A percentile compares a stretch with the other conserved stretches of the same genome.
Conservation (phyloP, 306 rosid genomes). For the Alnus glutinosa region DNA sequence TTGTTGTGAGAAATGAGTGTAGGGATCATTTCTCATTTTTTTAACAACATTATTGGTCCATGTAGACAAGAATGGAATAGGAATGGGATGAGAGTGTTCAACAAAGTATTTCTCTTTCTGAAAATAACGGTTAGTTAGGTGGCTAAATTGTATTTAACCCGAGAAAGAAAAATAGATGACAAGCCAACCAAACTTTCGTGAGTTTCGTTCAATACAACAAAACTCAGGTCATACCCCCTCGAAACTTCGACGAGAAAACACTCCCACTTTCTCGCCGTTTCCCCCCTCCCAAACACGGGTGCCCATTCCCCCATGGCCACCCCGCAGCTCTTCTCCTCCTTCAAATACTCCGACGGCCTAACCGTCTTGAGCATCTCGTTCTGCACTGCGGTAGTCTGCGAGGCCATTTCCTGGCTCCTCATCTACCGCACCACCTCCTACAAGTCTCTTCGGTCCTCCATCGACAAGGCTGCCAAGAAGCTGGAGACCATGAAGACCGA, state of each 20-base stretch:
- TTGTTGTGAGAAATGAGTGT: too few relatives aligned
- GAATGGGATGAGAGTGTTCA: too few relatives aligned
- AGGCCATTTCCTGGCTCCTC: conserved; percentile 93
- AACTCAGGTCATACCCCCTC: conserved; percentile 2
- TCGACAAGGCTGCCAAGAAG: conserved; percentile 95
- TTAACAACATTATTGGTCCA: too few relatives aligned
- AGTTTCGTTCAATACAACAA: too few relatives aligned
- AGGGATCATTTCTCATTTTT: too few relatives aligned
- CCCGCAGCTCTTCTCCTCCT: conserved; percentile 50
- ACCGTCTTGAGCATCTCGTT: conserved; percentile 87
- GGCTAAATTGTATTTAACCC: too few relatives aligned
- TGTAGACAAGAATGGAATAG: too few relatives aligned
- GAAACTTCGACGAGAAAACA: background rate
- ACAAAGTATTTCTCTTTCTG: too few relatives aligned
- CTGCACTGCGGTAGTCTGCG: conserved; percentile 91
- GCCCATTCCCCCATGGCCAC: conserved; percentile 34
- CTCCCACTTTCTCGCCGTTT: conserved; percentile 10
- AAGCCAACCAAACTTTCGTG: too few relatives aligned
- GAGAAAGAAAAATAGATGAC: too few relatives aligned
- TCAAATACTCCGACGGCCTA: conserved; percentile 78
- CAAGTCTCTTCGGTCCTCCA: conserved; percentile 93
- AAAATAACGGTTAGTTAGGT: too few relatives aligned
- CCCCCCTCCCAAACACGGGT: background rate
- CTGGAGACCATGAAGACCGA: conserved; percentile 97
- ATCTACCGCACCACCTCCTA: conserved; percentile 95